Base-by-base conservation (phyloP, 768 basidiomycete species). In the Boletus rubroflammeus region DNA sequence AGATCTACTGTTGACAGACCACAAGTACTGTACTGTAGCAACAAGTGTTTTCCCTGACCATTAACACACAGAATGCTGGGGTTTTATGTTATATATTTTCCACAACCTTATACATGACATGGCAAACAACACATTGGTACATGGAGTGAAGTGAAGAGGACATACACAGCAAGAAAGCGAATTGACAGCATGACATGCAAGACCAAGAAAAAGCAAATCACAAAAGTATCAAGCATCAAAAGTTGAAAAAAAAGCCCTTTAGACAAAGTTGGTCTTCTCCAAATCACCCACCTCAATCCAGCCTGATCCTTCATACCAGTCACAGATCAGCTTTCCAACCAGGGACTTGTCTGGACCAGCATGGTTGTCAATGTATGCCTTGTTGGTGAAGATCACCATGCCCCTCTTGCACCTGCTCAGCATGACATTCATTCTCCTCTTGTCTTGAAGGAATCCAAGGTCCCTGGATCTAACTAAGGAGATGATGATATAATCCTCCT, bases 351-450 rank as follows among this genome's bases (percentile, higher is more conserved):
- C 55, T 42, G 81, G 88, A 58, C 63, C 66, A 47, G 81, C 89
- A 63, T 69, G 62, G 10, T 78, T 78, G n/a, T 64, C 59, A 38
- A 93, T 72, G 63, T 92, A 93, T 17, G 72, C 72, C 58, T 74
- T 73, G 61, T 76, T 88, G 21, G 85, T 77, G 48, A 86, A 74
- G 60, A 93, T 86, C 54, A 83, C 83, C 89, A 93, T 92, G 29
- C 83, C 85, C 47, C 72, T 76, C 67, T 86, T 86, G 76, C 86
- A 90, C 35, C 91, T 81, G 44, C 84, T 86, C 8, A 93, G 83
- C 89, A 93, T 91, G 54, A 93, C 90, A 83, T 93, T 93, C 50
- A 87, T 85, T 17, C 91, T 78, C 28, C 85, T 78, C 10, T 77
- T 59, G 61, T 84, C 84, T 14, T 69, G 64, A 32, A 93, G 73